phyloP scores from a whole-genome alignment of 2,329 filamentous ascomycete genomes.

The Trichoderma endophyticum region DNA sequence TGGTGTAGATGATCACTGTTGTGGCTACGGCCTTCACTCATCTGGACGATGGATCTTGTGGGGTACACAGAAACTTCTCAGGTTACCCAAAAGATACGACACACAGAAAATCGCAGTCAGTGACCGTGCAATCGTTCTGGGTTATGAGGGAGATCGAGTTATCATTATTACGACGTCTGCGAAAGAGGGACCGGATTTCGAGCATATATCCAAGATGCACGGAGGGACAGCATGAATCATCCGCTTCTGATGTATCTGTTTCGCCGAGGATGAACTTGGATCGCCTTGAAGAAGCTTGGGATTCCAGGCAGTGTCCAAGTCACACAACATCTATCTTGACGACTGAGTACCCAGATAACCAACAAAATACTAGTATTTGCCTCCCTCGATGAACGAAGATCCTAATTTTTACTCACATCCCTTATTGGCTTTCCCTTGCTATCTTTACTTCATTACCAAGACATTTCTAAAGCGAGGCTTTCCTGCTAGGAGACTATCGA shows the following conservation, averaged over 20 bases:
- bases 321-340: too few species aligned
- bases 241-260: neutral
- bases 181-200: neutral
- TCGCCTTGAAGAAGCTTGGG: too few species aligned
- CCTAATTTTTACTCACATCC: neutral
- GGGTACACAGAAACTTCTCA: neutral
- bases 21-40: neutral
- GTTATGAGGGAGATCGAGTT: neutral
- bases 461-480: neutral
- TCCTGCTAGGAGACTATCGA: neutral
- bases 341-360: too few species aligned
- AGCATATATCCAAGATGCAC: neutral
- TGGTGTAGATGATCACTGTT: neutral
- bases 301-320: too few species aligned
- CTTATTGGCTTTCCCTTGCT: neutral
- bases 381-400: too few species aligned
- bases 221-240: neutral
- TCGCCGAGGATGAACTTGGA: too few species aligned
- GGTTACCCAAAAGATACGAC: neutral
- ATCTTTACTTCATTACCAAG: neutral
- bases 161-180: neutral
- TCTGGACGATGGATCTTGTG: neutral
- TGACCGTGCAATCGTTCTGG: neutral
- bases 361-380: neutral
- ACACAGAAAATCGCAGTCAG: neutral